A percentile compares a stretch with the other conserved stretches of the same genome.
These are phyloP conservation scores for Trichoderma aggressivum DNA, from an alignment of 2,329 filamentous ascomycete genomes.

Conservation along the genomic window DNA sequence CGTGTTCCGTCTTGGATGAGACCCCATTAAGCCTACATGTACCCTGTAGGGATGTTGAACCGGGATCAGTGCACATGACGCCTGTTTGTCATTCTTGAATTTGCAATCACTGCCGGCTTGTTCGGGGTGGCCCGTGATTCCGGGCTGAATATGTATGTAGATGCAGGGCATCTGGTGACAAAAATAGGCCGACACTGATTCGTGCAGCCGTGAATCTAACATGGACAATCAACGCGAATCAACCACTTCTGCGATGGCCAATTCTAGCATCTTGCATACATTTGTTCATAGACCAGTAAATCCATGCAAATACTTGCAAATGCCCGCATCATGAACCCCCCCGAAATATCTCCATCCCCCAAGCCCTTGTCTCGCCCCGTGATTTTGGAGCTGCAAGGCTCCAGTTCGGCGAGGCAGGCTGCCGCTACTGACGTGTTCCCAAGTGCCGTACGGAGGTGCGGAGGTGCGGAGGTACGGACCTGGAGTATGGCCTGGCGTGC, in stretches of 20 bases:
- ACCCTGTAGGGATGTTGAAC: not conserved
- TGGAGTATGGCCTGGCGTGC: not conserved
- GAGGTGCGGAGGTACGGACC: constrained; percentile 9
- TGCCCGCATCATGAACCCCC: not conserved
- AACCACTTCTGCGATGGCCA: not conserved
- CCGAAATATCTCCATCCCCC: not conserved
- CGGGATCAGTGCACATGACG: not conserved
- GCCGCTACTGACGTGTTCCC: constrained; percentile 17
- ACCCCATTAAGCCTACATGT: not conserved
- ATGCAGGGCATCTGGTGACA: not conserved
- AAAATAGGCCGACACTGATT: not conserved
- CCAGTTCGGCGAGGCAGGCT: constrained; percentile 16
- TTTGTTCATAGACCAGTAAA: not conserved
- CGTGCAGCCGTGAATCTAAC: not conserved
- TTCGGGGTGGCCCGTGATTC: not conserved
- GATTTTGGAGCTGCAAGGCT: not conserved
- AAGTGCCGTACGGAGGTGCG: constrained; percentile 7
- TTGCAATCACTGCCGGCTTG: not conserved
- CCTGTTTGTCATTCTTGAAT: not conserved
- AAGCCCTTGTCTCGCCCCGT: not conserved
- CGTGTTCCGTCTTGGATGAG: not conserved
- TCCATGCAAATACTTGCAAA: not conserved
- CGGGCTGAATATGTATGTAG: not conserved
- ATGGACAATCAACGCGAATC: not conserved
- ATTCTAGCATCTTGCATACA: not conserved